phyloP scores from a whole-genome alignment of 495 filamentous ascomycete genomes.

The Lepidopterella palustris region DNA sequence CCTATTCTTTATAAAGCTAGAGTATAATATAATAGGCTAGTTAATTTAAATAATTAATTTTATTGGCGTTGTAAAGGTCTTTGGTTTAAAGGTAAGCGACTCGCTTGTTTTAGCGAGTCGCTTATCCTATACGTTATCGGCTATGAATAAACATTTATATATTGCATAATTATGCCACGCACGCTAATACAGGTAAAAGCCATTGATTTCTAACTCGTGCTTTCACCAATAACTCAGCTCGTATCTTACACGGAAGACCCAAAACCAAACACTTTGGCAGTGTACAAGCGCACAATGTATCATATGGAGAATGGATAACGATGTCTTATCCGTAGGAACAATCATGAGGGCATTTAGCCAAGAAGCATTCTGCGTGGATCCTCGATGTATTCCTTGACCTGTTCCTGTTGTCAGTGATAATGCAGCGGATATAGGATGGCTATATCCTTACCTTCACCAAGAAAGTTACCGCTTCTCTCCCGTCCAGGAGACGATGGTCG shows the following conservation, averaged over 20 bases:
- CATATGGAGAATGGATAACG: not conserved
- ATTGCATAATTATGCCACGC: no score
- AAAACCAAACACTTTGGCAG: not conserved
- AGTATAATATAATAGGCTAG: no score
- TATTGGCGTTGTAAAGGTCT: no score
- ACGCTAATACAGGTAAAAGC: no score
- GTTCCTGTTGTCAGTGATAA: constrained; percentile 31
- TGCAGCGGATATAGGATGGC: constrained; percentile 31
- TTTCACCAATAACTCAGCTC: not conserved
- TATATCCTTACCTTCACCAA: constrained; percentile 59
- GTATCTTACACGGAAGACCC: not conserved
- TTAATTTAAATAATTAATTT: no score
- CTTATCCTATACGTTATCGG: no score
- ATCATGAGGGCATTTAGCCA: constrained; percentile 8
- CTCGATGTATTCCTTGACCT: constrained; percentile 92
- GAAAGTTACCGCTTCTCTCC: constrained; percentile 94
- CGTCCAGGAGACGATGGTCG: constrained; percentile 91
- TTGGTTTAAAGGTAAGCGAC: no score
- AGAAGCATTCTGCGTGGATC: constrained; percentile 91
- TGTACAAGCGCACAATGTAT: not conserved
- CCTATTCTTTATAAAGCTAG: no score
- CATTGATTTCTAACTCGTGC: not conserved
- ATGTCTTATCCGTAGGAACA: not conserved
- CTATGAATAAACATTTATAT: no score
- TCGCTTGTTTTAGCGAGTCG: no score